These are phyloP conservation scores for Sclerotinia trifoliorum DNA, from an alignment of 2,329 filamentous ascomycete genomes.

Conservation along the genomic window DNA sequence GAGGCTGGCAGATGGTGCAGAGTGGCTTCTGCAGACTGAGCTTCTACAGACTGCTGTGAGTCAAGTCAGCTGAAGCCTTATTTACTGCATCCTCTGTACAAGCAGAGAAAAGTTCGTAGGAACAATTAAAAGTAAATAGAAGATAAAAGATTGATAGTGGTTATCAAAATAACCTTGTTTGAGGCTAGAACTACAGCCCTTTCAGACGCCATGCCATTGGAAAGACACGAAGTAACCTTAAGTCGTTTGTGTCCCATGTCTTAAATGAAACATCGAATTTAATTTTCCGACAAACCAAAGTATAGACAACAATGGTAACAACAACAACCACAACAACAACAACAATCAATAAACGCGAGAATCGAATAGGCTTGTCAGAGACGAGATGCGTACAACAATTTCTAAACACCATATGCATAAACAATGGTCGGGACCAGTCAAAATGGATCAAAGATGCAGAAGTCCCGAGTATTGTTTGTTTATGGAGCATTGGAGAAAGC, in stretches of 20 bases:
- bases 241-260: not conserved
- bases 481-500: not conserved
- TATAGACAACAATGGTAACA: not conserved
- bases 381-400: not conserved
- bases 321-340: not conserved
- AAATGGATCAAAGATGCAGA: not conserved
- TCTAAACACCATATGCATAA: not conserved
- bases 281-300: not conserved
- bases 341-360: constrained; percentile 5
- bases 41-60: not conserved
- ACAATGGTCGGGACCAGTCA: not conserved
- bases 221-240: constrained; percentile 2
- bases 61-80: not conserved
- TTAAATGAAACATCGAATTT: not conserved
- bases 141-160: not conserved
- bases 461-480: no score
- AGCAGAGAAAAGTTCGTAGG: not conserved
- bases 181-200: not conserved
- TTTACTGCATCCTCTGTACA: not conserved
- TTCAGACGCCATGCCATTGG: not conserved
- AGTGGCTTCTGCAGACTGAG: constrained; percentile 7
- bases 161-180: not conserved
- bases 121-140: not conserved
- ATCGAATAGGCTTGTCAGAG: not conserved
- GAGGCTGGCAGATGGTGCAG: constrained; percentile 2